phyloP scores from a whole-genome alignment of 768 basidiomycete species.

The Peribolospora kevripleyi region DNA sequence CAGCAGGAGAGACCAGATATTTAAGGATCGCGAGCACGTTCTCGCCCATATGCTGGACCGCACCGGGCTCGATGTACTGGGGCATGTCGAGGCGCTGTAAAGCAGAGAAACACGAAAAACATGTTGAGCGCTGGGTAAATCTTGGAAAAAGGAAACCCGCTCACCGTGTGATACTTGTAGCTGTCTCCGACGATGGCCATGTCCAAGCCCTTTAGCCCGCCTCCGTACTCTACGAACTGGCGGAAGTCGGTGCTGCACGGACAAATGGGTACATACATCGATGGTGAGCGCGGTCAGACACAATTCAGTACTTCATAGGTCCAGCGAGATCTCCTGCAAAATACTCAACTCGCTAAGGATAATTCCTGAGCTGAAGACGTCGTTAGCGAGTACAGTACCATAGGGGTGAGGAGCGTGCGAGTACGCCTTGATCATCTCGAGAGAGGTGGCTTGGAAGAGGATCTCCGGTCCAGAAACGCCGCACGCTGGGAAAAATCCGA shows the following conservation, averaged over 20 bases:
- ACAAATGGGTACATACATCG: not conserved
- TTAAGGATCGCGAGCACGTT: slow-evolving; percentile 57
- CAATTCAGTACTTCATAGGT: not conserved
- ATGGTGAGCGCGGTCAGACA: slow-evolving; percentile 1
- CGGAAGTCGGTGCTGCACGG: slow-evolving; percentile 64
- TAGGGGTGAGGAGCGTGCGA: slow-evolving; percentile 64
- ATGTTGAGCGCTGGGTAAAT: slow-evolving; percentile 5
- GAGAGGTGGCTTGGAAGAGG: slow-evolving; percentile 84
- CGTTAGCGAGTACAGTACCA: slow-evolving; percentile 70
- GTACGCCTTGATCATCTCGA: slow-evolving; percentile 72
- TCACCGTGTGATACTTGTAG: slow-evolving; percentile 75
- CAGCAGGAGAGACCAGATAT: slow-evolving; percentile 43
- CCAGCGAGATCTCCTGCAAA: not conserved
- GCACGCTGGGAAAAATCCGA: slow-evolving; percentile 31
- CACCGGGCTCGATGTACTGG: slow-evolving; percentile 60
- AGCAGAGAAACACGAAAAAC: not conserved
- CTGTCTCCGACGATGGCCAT: slow-evolving; percentile 80
- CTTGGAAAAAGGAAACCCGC: slow-evolving; percentile 1
- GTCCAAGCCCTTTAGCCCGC: slow-evolving; percentile 73
- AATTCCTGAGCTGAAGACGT: slow-evolving; percentile 76
- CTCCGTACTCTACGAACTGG: slow-evolving; percentile 67
- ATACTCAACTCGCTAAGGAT: slow-evolving; percentile 51
- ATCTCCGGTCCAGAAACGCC: slow-evolving; percentile 69
- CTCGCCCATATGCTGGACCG: slow-evolving; percentile 72
- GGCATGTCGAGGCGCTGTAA: slow-evolving; percentile 32